A percentile compares a stretch with the other conserved stretches of the same genome.
These are phyloP conservation scores for Trichoderma sp. DNA, from an alignment of 2,329 filamentous ascomycete species.

Conservation along the genomic window DNA sequence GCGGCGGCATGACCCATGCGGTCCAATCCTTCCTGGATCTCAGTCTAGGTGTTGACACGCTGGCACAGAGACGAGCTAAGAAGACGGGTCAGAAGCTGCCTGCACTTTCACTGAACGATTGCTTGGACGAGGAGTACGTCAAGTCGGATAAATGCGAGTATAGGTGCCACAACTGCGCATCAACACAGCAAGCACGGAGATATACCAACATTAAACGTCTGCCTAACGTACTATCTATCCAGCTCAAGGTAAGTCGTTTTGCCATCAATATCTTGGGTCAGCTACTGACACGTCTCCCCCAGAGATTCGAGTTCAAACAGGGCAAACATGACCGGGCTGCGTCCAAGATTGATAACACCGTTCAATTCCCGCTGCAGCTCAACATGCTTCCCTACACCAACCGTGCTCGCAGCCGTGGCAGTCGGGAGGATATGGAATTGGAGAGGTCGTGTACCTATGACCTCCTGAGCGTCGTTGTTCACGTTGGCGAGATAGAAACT, in stretches of 20 bases:
- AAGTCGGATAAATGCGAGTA: constrained; percentile 87
- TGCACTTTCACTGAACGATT: constrained; percentile 62
- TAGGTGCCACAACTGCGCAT: constrained; percentile 77
- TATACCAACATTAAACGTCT: constrained; percentile 81
- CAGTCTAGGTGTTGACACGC: constrained; percentile 78
- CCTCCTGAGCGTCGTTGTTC: constrained; percentile 85
- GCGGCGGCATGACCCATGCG: constrained; percentile 77
- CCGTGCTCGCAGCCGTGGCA: constrained; percentile 54
- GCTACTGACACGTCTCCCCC: not conserved
- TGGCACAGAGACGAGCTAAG: constrained; percentile 65
- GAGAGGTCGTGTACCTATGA: constrained; percentile 77
- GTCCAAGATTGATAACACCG: constrained; percentile 83
- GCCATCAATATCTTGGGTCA: not conserved
- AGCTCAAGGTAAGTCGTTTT: constrained; percentile 70
- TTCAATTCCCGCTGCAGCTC: constrained; percentile 82
- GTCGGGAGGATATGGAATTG: constrained; percentile 57
- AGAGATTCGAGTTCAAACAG: constrained; percentile 74
- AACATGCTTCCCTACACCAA: constrained; percentile 92
- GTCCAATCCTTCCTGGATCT: constrained; percentile 90
- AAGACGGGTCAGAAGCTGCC: constrained; percentile 51
- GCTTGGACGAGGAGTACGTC: constrained; percentile 83
- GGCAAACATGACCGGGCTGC: constrained; percentile 66
- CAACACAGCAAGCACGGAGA: constrained; percentile 76
- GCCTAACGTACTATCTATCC: constrained; percentile 87
- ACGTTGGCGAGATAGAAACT: constrained; percentile 89